phyloP scores from a whole-genome alignment of 805 yeast species.

The Vanderwaltozyma verrucispora region DNA sequence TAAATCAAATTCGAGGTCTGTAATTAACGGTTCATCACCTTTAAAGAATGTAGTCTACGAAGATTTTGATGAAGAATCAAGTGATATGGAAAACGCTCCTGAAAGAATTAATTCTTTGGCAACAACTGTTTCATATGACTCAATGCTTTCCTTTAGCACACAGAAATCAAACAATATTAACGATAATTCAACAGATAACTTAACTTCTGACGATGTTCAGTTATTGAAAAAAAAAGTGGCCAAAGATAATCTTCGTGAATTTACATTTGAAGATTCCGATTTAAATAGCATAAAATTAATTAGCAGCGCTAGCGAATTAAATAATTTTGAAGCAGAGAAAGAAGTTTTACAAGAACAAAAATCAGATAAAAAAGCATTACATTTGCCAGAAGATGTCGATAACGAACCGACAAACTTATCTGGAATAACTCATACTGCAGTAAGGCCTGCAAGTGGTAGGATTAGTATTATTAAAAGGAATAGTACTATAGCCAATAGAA shows the following conservation, averaged over 20 bases:
- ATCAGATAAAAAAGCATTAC: no score
- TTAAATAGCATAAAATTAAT: no score
- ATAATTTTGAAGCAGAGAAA: no score
- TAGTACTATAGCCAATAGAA: slow-evolving; percentile 1
- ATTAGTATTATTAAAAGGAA: slow-evolving; percentile 19
- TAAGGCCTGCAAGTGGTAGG: slow-evolving; percentile 26
- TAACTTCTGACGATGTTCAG: slow-evolving; percentile 11
- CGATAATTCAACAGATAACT: background rate
- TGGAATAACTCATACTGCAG: slow-evolving; percentile 8
- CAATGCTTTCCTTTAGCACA: slow-evolving; percentile 4
- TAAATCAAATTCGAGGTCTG: background rate
- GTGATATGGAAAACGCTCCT: no score
- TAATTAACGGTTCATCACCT: slow-evolving; percentile 7
- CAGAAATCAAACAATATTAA: background rate
- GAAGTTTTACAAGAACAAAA: no score
- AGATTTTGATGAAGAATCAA: slow-evolving; percentile 1
- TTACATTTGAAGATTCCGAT: slow-evolving; percentile 25
- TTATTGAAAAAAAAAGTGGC: slow-evolving; percentile 42
- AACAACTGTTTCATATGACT: slow-evolving; percentile 6
- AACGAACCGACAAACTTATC: slow-evolving; percentile 4
- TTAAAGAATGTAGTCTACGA: slow-evolving; percentile 10
- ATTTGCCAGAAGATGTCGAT: slow-evolving; percentile 7
- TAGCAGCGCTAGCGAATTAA: no score
- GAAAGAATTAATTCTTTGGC: background rate
- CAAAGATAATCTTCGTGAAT: slow-evolving; percentile 38